A percentile compares a stretch with the other conserved stretches of the same genome.
Evolutionary conservation across 2,329 filamentous ascomycete species (phyloP).

Genomic region (Diaporthe citri): DNA sequence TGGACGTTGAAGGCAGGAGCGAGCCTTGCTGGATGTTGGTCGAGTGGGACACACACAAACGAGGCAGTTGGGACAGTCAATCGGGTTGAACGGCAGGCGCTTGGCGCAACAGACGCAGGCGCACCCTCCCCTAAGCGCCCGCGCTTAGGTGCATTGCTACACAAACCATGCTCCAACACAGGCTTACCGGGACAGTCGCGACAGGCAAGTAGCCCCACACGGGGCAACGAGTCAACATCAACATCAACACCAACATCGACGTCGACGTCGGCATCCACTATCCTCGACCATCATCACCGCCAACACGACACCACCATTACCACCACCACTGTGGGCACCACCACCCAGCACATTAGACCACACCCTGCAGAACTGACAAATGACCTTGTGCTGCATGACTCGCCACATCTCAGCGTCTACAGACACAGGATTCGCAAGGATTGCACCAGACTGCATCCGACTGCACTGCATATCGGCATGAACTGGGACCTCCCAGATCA

Average conservation of each 20-base stretch:
- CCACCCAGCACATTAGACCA: neutral
- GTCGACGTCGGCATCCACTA: neutral
- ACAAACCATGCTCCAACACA: neutral
- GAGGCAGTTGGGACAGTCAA: neutral
- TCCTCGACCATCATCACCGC: neutral
- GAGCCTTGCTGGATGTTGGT: neutral
- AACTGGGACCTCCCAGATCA: constrained; percentile 6
- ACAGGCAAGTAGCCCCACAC: constrained; percentile 1
- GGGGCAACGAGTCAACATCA: constrained; percentile 24
- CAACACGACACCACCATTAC: neutral
- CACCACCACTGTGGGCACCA: too few relatives aligned
- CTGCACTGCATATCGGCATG: constrained; percentile 10
- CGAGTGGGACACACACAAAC: neutral
- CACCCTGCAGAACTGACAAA: neutral
- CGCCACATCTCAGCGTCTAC: neutral
- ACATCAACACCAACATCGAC: neutral
- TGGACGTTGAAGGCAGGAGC: neutral
- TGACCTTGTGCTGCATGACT: constrained; percentile 6
- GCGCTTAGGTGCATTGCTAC: constrained; percentile 2
- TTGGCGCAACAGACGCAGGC: neutral
- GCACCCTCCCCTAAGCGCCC: constrained; percentile 4
- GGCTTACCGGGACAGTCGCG: neutral
- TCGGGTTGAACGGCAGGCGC: neutral
- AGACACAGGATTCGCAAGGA: neutral
- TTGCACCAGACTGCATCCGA: neutral